These are phyloP conservation scores for Zoysia pacifica DNA, from an alignment of 176 grass and related monocot genomes.

Conservation along the genomic window DNA sequence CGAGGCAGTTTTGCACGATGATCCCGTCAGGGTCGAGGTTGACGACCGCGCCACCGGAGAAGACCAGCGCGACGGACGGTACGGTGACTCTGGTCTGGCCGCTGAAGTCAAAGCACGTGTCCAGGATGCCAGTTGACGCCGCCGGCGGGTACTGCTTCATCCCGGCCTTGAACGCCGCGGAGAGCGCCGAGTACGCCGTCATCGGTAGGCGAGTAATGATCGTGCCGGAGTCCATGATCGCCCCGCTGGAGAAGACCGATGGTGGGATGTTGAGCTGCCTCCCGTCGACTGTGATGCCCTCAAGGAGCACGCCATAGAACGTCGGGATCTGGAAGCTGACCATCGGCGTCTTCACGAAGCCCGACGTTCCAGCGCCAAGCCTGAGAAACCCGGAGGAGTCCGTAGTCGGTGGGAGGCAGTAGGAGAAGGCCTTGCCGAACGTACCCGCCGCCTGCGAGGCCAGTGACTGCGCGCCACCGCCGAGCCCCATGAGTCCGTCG, in stretches of 20 bases:
- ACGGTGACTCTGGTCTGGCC: slow-evolving; percentile 26
- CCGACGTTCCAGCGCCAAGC: slow-evolving; percentile 42
- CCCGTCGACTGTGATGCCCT: slow-evolving; percentile 55
- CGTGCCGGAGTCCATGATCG: slow-evolving; percentile 78
- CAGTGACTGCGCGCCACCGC: slow-evolving; percentile 55
- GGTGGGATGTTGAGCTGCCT: slow-evolving; percentile 24
- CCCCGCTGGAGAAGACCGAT: slow-evolving; percentile 46
- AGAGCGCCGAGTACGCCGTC: slow-evolving; percentile 64
- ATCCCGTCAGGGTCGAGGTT: slow-evolving; percentile 58
- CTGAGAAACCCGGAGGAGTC: slow-evolving; percentile 53
- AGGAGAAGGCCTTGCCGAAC: slow-evolving; percentile 63
- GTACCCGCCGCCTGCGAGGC: slow-evolving; percentile 53
- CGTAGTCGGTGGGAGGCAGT: slow-evolving; percentile 66
- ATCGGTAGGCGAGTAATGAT: slow-evolving; percentile 65
- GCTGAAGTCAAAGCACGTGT: slow-evolving; percentile 64
- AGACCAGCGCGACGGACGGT: slow-evolving; percentile 51
- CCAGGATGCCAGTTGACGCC: slow-evolving; percentile 27
- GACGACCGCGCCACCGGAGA: slow-evolving; percentile 35
- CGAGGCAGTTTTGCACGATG: slow-evolving; percentile 65
- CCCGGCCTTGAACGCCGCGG: slow-evolving; percentile 48
- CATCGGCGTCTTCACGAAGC: slow-evolving; percentile 46
- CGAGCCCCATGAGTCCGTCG: slow-evolving; percentile 75
- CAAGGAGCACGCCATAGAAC: slow-evolving; percentile 61
- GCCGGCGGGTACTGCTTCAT: slow-evolving; percentile 52
- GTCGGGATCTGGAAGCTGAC: slow-evolving; percentile 42